Base-by-base conservation (phyloP, 2,329 filamentous ascomycete genomes). In the Xenoacremonium recifei region DNA sequence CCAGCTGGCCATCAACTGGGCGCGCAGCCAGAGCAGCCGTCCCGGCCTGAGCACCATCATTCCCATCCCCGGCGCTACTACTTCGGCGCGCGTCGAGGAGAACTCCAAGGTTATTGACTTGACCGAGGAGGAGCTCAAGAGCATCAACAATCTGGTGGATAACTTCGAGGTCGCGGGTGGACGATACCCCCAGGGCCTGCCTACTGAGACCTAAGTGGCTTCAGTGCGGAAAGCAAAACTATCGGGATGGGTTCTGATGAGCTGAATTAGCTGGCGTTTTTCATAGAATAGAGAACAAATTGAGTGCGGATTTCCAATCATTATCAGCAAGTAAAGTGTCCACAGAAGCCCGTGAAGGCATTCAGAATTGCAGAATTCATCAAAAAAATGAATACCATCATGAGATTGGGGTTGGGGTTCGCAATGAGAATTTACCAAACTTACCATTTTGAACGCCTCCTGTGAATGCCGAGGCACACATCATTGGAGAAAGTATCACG, bases 1-100 rank as follows among this genome's bases (percentile, higher is more conserved):
- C 2, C 85, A 89, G 63, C 69, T 89, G 16, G 85, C 84, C 5
- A 69, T 90, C 36, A 75, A 71, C 25, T 90, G 86, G 84, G 67
- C 80, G 6, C 58, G 69, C 37, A 62, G 69, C 3, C 66, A 81
- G 23, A 75, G 70, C 40, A 65, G 65, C 39, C 68, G 67, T 21
- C 68, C 75, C 6, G 80, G 76, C 13, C 68, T 78, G 65, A 76
- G 77, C 9, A 61, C 57, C 12, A 76, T 87, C 50, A 77, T 87
- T 43, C 83, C 84, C 2, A 85, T 86, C 48, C 84, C 84, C 0
- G 83, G 83, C 11, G 76, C 83, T 9, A 81, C 79, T 1, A 78
- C 71, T 2, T 64, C 62, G 10, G 69, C 65, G n/a, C 71, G 82
- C 15, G 71, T 86, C 4, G 53, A 68, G n/a, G 82, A 87, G 70